These are phyloP conservation scores for Perilla frutescens DNA, from an alignment of 257 asterid species.

Conservation along the genomic window DNA sequence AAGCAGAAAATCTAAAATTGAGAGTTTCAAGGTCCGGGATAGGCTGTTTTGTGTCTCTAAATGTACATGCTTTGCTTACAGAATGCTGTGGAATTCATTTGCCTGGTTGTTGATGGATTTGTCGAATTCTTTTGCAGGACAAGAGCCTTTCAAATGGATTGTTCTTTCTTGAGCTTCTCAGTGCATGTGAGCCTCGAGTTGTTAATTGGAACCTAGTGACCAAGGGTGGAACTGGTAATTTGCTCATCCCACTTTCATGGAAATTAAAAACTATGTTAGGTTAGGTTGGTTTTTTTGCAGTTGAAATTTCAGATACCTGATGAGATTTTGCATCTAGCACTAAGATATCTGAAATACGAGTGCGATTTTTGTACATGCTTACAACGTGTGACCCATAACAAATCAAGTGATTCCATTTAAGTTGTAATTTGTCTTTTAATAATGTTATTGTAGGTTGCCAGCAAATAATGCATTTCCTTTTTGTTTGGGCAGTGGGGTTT, in stretches of 20 bases:
- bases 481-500: neutral
- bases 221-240: constrained; percentile 90
- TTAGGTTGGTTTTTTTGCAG: constrained; percentile 11
- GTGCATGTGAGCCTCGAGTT: constrained; percentile 95
- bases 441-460: constrained; percentile 14
- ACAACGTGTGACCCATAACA: neutral
- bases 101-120: constrained; percentile 29
- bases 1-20: constrained; percentile 78
- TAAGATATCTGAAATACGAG: constrained; percentile 6
- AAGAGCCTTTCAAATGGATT: constrained; percentile 88
- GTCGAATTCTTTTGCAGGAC: constrained; percentile 58
- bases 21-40: constrained; percentile 82
- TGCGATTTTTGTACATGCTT: constrained; percentile 6
- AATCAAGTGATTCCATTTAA: neutral
- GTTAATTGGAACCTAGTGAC: constrained; percentile 98
- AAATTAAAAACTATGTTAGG: constrained; percentile 10
- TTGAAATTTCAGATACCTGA: constrained; percentile 14
- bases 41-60: constrained; percentile 16
- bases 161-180: constrained; percentile 92
- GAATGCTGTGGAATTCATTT: constrained; percentile 16
- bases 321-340: constrained; percentile 28
- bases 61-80: constrained; percentile 3
- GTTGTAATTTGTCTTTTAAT: neutral
- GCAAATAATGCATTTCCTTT: neutral
- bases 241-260: constrained; percentile 28